Percentiles rank a stretch among this genome's conserved stretches.
Evolutionary conservation across 805 yeast species (phyloP).

Genomic region (Maudiozyma pseudohumilis): DNA sequence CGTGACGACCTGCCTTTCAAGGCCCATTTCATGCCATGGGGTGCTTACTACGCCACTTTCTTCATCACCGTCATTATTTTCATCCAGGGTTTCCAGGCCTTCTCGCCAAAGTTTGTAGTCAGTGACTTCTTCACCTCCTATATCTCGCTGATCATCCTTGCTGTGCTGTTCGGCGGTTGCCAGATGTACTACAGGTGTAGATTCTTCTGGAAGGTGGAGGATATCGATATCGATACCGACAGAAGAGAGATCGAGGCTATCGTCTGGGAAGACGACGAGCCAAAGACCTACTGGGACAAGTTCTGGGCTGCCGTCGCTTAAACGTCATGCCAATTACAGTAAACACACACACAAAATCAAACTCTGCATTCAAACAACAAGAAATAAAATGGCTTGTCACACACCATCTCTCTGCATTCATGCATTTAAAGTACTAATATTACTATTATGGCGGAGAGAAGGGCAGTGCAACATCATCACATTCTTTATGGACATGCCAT

Average conservation of each 20-base stretch:
- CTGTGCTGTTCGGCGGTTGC: slow-evolving; percentile 41
- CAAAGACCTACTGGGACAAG: slow-evolving; percentile 44
- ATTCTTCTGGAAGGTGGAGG: slow-evolving; percentile 39
- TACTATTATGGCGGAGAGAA: no score
- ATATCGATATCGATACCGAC: slow-evolving; percentile 56
- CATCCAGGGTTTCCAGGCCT: slow-evolving; percentile 59
- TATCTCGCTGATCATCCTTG: slow-evolving; percentile 49
- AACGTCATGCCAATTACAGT: no score
- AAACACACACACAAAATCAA: no score
- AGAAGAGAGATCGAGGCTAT: slow-evolving; percentile 49
- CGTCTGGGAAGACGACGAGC: slow-evolving; percentile 44
- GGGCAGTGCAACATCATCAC: no score
- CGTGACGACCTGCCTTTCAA: slow-evolving; percentile 60
- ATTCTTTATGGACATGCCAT: no score
- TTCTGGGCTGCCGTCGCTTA: slow-evolving; percentile 36
- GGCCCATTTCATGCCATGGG: slow-evolving; percentile 54
- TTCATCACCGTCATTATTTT: slow-evolving; percentile 47
- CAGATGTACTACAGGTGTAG: slow-evolving; percentile 41
- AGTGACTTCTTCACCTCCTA: slow-evolving; percentile 54
- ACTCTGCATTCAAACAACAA: no score
- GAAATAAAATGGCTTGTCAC: no score
- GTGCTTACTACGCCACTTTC: slow-evolving; percentile 50
- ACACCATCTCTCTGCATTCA: no score
- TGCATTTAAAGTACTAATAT: no score
- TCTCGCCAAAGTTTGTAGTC: slow-evolving; percentile 44